Percentiles rank a stretch among this genome's conserved stretches.
Evolutionary conservation across 1,284 basidiomycete genomes (phyloP).

Genomic region (Microbotryomycetes sp.): DNA sequence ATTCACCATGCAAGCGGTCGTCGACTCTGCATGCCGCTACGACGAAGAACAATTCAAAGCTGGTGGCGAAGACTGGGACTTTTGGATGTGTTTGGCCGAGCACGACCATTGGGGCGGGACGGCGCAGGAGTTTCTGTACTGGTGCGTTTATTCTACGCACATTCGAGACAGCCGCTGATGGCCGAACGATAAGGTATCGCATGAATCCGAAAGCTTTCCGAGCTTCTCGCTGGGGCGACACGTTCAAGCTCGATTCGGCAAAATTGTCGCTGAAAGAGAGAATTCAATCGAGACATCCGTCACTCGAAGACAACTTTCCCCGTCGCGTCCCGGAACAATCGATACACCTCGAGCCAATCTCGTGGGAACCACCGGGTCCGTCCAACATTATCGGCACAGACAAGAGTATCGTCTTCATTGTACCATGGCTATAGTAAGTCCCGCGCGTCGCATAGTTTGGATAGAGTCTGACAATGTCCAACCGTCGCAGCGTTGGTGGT

Average conservation of each 20-base stretch:
- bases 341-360: constrained; percentile 19
- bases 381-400: constrained; percentile 13
- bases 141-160: constrained; percentile 5
- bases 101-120: constrained; percentile 29
- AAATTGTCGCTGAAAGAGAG: constrained; percentile 9
- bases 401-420: constrained; percentile 24
- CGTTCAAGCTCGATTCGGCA: constrained; percentile 19
- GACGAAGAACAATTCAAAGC: constrained; percentile 20
- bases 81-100: constrained; percentile 33
- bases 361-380: constrained; percentile 23
- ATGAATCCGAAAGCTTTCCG: constrained; percentile 25
- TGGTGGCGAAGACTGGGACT: constrained; percentile 34
- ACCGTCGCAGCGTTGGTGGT: constrained; percentile 11
- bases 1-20: constrained; percentile 9
- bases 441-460: no score
- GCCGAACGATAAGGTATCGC: constrained; percentile 22
- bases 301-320: constrained; percentile 15
- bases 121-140: constrained; percentile 26
- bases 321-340: constrained; percentile 6
- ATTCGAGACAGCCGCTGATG: neutral
- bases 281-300: constrained; percentile 19
- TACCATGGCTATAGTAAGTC: constrained; percentile 24
- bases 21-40: constrained; percentile 18
- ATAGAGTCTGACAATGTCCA: no score
- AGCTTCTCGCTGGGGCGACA: constrained; percentile 26